Evolutionary conservation across 306 rosid genomes (phyloP).

Genomic region (Cucumis sativus): DNA sequence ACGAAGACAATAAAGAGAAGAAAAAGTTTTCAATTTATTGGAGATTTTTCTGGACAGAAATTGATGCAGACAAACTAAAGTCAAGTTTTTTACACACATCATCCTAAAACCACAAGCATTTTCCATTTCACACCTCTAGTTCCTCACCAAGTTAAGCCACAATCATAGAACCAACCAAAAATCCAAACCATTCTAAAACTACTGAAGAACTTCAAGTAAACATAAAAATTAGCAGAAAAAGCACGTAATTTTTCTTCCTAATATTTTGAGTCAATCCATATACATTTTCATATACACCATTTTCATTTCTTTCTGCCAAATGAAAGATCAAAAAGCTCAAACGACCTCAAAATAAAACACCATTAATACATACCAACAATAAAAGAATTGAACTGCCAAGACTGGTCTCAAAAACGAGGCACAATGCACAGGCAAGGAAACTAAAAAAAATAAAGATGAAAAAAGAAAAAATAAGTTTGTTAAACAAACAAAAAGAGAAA

Average conservation of each 20-base stretch:
- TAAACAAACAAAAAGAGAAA: neutral
- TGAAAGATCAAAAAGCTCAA: neutral
- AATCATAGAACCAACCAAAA: neutral
- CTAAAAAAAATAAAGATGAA: neutral
- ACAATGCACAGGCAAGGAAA: neutral
- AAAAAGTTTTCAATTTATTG: too few species aligned
- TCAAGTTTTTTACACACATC: too few species aligned
- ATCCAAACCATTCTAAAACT: neutral
- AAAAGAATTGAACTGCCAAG: slow-evolving; percentile 2
- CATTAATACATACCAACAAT: slow-evolving; percentile 6
- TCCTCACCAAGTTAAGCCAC: neutral
- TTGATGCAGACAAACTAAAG: too few species aligned
- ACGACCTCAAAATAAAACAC: neutral
- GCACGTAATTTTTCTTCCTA: neutral
- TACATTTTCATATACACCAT: neutral
- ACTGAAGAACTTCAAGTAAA: neutral
- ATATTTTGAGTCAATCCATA: neutral
- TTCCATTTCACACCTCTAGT: too few species aligned
- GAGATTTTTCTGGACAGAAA: too few species aligned
- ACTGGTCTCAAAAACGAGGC: neutral
- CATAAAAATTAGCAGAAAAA: neutral
- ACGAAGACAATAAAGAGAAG: too few species aligned
- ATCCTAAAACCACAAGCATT: too few species aligned
- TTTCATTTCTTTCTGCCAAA: neutral
- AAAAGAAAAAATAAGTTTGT: neutral